These are phyloP conservation scores for Coemansia sp. DNA, from an alignment of 192 early-diverging fungal species.

Conservation along the genomic window DNA sequence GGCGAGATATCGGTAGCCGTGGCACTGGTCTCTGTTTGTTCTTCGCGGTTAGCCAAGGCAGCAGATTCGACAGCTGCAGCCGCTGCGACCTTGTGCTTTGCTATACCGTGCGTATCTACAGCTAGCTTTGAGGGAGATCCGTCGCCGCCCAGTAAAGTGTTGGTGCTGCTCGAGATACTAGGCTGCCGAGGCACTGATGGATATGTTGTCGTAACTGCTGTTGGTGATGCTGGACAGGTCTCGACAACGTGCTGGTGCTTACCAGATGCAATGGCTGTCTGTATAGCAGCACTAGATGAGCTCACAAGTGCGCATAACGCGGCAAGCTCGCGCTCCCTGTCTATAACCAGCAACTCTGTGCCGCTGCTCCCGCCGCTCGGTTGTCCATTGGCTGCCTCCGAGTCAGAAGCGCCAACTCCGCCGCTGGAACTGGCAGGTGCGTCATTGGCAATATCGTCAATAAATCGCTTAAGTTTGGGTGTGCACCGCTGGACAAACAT, in stretches of 20 bases:
- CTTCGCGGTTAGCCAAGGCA: neutral
- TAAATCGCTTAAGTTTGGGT: constrained; percentile 62
- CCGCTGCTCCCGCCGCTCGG: neutral
- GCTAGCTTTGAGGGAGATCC: neutral
- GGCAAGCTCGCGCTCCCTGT: constrained; percentile 46
- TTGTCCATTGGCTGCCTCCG: neutral
- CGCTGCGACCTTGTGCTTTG: neutral
- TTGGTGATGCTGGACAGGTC: neutral
- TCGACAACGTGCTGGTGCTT: constrained; percentile 9
- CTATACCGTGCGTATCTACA: neutral
- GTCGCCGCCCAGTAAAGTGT: neutral
- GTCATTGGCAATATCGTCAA: constrained; percentile 58
- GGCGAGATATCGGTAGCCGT: neutral
- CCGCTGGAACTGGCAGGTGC: neutral
- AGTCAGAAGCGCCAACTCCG: neutral
- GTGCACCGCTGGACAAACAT: constrained; percentile 64
- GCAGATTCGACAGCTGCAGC: neutral
- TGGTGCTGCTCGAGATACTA: constrained; percentile 6
- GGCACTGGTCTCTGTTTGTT: neutral
- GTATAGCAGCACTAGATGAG: constrained; percentile 17
- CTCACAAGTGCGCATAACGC: constrained; percentile 41
- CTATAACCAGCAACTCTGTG: constrained; percentile 11
- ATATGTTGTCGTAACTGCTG: neutral
- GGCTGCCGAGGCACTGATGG: neutral
- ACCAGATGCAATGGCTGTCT: constrained; percentile 2